Evolutionary conservation across 2,329 filamentous ascomycete species (phyloP), one percentile per base, ranked within the genome.

Genomic region (Colletotrichum sp.): DNA sequence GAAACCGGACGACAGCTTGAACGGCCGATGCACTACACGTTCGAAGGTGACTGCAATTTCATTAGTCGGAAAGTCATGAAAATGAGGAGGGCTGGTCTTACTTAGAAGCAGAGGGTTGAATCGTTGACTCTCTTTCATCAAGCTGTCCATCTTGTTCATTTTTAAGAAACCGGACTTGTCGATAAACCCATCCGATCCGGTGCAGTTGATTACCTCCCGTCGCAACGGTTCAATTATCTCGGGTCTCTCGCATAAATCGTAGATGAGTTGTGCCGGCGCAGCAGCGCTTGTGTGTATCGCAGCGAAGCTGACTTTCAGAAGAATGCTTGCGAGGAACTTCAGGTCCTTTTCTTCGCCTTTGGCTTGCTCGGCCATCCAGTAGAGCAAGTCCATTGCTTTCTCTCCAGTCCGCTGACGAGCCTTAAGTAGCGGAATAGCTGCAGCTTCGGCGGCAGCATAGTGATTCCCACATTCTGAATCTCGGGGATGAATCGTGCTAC

Each of bases 231-330:
- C 65, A 15, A 67, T 67, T 30, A 56, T 56, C 10, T 38, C 18
- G 4, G 48, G 65, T 32, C 28, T n/a, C n/a, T 67, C 48, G 30
- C 77, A 79, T 6, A 83, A 77, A 74, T 83, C 81, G 61, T 78
- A 81, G 6, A 83, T 75, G 2, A 82, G 71, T 66, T 82, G 78
- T 30, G 76, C 78, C 8, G 76, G 77, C n/a, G 78, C 79, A 13
- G 78, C 77, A 30, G 79, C 78, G 26, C 78, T 81, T 2, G 80
- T 82, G 62, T 82, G 81, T 15, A 82, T 81, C 3, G 81, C 79
- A 6, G 81, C 80, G 43, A 83, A 81, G 62, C 77, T 79, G 21
- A 83, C 52, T 8, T 78, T 79, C 61, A 84, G 78, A 55, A 81
- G 65, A 30, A 81, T 81, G 28, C 72, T 65, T 7, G 80, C 79